A percentile compares a stretch with the other conserved stretches of the same genome.
These are phyloP conservation scores for Allomyces macrogynus DNA, from an alignment of 192 early-diverging fungal genomes.

Conservation along the genomic window DNA sequence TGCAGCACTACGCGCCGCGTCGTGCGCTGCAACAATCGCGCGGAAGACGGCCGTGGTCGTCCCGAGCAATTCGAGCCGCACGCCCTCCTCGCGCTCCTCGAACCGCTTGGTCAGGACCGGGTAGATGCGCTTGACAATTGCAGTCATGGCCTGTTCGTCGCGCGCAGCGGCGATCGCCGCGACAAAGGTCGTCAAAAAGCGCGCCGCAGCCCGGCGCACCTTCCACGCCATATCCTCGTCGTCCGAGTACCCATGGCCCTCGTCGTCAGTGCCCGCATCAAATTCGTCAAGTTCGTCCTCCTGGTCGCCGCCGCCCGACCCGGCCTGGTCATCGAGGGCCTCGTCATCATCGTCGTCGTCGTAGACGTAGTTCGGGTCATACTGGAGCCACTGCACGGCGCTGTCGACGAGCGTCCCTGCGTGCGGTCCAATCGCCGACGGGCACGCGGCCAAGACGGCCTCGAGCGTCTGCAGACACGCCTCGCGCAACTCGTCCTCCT, in stretches of 20 bases:
- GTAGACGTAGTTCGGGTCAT: slow-evolving; percentile 71
- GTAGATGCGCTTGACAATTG: slow-evolving; percentile 52
- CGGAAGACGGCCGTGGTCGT: slow-evolving; percentile 46
- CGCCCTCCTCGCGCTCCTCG: slow-evolving; percentile 69
- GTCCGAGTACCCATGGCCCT: slow-evolving; percentile 51
- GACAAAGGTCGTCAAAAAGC: slow-evolving; percentile 21
- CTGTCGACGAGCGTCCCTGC: slow-evolving; percentile 36
- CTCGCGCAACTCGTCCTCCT: slow-evolving; percentile 64
- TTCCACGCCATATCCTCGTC: slow-evolving; percentile 89
- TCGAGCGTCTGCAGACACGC: slow-evolving; percentile 61
- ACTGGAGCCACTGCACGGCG: slow-evolving; percentile 43
- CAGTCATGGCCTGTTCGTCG: slow-evolving; percentile 7
- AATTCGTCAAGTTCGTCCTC: slow-evolving; percentile 36
- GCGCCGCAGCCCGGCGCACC: slow-evolving; percentile 59
- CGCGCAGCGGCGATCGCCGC: slow-evolving; percentile 46
- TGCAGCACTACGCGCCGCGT: not conserved
- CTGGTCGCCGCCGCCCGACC: slow-evolving; percentile 11
- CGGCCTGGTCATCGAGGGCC: slow-evolving; percentile 20
- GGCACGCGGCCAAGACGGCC: slow-evolving; percentile 53
- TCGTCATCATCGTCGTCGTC: slow-evolving; percentile 45
- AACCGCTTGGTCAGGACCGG: slow-evolving; percentile 56
- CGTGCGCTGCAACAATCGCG: not conserved
- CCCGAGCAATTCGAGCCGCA: slow-evolving; percentile 52
- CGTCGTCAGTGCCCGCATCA: slow-evolving; percentile 41
- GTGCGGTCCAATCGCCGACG: slow-evolving; percentile 44